Evolutionary conservation across 2,329 filamentous ascomycete genomes (phyloP), one percentile per base, ranked within the genome.

Genomic region (Lachnellula suecica): DNA sequence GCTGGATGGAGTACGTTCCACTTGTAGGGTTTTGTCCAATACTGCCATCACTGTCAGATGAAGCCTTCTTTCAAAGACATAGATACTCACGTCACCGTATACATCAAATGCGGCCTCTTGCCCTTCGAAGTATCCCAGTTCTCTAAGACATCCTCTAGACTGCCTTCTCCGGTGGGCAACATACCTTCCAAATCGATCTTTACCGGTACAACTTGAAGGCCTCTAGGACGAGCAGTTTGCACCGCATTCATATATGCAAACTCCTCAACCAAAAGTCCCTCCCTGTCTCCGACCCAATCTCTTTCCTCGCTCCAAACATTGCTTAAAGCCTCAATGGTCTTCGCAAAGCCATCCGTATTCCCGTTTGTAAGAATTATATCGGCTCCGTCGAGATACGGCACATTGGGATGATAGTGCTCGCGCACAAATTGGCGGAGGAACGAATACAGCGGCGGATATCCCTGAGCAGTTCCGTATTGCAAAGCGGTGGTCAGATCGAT

Each of bases 21-120:
- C 88, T 86, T 0, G 91, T 95, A 2, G 91, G 92, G 68, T 96
- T 96, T 65, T 96, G 91, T 24, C 91, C 92, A 72, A 91, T 87
- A n/a, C 85, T 87, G 42, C 10, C 24, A 25, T 17, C 7, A 11
- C 7, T 27, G 44, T 65, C 19, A 67, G 58, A 45, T 53, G 23
- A 6, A 41, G 17, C 8, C 44, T 4, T 11, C 4, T 20, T 37
- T 15, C 29, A 17, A 38, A 31, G 15, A n/a, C 20, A 45, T 35
- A 11, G 10, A 3, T 34, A 83, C 86, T 79, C 71, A 91, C 84
- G 89, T 92, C 59, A 97, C 88, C 2, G 90, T 95, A 68, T 97
- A 97, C 75, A 97, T 79, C 59, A 97, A 68, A 69, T 93, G 88
- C 37, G 92, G 92, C 52, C 88, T 79, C 65, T 83, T 85, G 1